Evolutionary conservation across 2,329 filamentous ascomycete species (phyloP).

Genomic region (Purpureocillium takamizusanense): DNA sequence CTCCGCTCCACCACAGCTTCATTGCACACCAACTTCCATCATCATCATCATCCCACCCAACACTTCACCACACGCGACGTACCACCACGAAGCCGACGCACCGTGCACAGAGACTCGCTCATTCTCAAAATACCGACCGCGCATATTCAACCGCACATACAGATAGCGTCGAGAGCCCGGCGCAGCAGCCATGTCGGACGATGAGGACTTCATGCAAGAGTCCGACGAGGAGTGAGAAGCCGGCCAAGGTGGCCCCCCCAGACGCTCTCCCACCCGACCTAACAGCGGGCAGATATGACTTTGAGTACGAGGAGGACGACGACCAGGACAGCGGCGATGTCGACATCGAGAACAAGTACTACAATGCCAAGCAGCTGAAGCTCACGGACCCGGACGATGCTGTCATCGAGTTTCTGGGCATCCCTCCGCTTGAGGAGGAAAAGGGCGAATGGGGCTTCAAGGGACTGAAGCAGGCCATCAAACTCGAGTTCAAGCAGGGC

Average conservation of each 20-base stretch:
- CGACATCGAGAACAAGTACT: conserved; percentile 98
- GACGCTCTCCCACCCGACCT: background rate
- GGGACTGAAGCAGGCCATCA: conserved; percentile 94
- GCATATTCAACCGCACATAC: no score
- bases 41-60: no score
- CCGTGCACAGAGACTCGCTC: no score
- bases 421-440: conserved; percentile 74
- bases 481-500: conserved; percentile 89
- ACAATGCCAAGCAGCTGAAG: conserved; percentile 98
- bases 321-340: conserved; percentile 83
- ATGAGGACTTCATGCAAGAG: conserved; percentile 40
- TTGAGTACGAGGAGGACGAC: conserved; percentile 92
- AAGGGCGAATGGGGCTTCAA: conserved; percentile 99
- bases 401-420: conserved; percentile 83
- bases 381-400: conserved; percentile 76
- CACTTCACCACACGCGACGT: no score
- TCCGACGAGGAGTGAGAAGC: conserved; percentile 39
- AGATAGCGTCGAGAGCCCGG: no score
- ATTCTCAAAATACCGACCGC: no score
- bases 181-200: conserved; percentile 38
- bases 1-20: conserved; percentile 6
- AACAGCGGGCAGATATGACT: conserved; percentile 59
- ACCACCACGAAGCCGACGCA: no score
- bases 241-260: conserved; percentile 14
- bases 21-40: background rate